A percentile compares a stretch with the other conserved stretches of the same genome.
phyloP scores from a whole-genome alignment of 805 yeast genomes.

The Metschnikowia gelsemii region DNA sequence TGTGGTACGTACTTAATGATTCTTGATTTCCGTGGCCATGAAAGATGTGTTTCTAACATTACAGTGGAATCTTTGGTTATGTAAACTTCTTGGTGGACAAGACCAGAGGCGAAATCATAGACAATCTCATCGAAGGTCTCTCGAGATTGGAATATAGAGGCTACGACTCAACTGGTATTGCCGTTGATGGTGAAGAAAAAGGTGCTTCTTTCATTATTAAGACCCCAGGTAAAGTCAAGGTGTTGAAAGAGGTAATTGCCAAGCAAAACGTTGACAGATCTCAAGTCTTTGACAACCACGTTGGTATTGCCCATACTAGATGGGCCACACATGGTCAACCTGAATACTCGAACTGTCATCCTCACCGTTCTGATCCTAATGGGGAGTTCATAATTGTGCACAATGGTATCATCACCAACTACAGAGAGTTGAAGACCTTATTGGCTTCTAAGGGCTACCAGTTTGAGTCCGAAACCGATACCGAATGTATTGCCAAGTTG shows the following conservation, averaged over 20 bases:
- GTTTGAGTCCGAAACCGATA: slow-evolving; percentile 93
- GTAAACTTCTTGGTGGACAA: slow-evolving; percentile 92
- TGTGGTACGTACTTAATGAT: slow-evolving; percentile 16
- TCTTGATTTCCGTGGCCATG: neutral
- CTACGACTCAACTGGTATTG: slow-evolving; percentile 95
- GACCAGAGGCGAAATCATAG: slow-evolving; percentile 88
- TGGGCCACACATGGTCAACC: slow-evolving; percentile 99
- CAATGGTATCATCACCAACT: slow-evolving; percentile 97
- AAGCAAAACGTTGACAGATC: slow-evolving; percentile 52
- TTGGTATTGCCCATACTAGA: slow-evolving; percentile 98
- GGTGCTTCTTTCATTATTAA: slow-evolving; percentile 72
- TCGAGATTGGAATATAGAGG: slow-evolving; percentile 94
- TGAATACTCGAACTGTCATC: slow-evolving; percentile 83
- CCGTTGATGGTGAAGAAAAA: slow-evolving; percentile 84
- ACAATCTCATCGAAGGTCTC: slow-evolving; percentile 82
- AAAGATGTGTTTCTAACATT: slow-evolving; percentile 19
- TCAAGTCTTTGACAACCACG: slow-evolving; percentile 75
- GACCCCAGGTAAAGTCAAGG: slow-evolving; percentile 88
- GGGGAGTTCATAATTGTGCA: slow-evolving; percentile 92
- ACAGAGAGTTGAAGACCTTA: slow-evolving; percentile 84
- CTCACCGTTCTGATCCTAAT: slow-evolving; percentile 82
- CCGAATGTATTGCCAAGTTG: slow-evolving; percentile 96
- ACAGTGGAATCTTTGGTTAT: slow-evolving; percentile 95
- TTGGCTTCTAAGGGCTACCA: slow-evolving; percentile 73
- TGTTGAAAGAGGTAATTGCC: slow-evolving; percentile 65